A percentile compares a stretch with the other conserved stretches of the same genome.
Evolutionary conservation across 2,329 filamentous ascomycete species (phyloP).

Genomic region (Aspergillus sojae): DNA sequence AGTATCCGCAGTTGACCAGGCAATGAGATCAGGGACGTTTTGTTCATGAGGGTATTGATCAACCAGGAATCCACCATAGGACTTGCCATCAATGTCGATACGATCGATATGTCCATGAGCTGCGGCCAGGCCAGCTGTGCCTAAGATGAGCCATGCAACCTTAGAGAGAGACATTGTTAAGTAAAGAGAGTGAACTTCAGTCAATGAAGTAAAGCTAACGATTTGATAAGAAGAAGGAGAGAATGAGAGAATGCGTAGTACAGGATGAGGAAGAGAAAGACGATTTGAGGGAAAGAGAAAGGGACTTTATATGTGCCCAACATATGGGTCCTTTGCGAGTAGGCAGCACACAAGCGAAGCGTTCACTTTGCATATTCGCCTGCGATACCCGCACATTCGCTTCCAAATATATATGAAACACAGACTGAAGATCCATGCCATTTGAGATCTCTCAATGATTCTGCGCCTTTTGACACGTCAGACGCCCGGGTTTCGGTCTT

Average conservation of each 20-base stretch:
- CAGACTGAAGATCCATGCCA: no score
- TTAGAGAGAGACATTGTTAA: not conserved
- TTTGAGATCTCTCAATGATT: no score
- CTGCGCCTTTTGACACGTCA: no score
- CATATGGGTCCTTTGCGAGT: not conserved
- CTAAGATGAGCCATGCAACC: not conserved
- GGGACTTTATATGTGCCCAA: not conserved
- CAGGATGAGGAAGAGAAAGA: not conserved
- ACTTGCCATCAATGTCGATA: not conserved
- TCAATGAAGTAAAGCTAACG: not conserved
- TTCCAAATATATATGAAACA: no score
- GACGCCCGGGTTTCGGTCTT: no score
- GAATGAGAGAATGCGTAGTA: not conserved
- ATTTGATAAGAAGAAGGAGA: not conserved
- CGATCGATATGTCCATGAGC: not conserved
- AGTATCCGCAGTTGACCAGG: not conserved
- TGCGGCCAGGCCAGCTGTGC: not conserved
- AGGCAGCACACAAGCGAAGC: no score
- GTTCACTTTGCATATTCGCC: no score
- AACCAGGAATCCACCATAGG: not conserved
- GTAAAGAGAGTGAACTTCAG: not conserved
- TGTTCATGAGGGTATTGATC: not conserved
- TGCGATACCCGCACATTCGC: no score
- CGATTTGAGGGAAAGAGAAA: not conserved
- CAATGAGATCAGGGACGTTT: not conserved